A percentile compares a stretch with the other conserved stretches of the same genome.
These are phyloP conservation scores for Trypanosoma mega DNA, from an alignment of 208 protist genomes.

Conservation along the genomic window DNA sequence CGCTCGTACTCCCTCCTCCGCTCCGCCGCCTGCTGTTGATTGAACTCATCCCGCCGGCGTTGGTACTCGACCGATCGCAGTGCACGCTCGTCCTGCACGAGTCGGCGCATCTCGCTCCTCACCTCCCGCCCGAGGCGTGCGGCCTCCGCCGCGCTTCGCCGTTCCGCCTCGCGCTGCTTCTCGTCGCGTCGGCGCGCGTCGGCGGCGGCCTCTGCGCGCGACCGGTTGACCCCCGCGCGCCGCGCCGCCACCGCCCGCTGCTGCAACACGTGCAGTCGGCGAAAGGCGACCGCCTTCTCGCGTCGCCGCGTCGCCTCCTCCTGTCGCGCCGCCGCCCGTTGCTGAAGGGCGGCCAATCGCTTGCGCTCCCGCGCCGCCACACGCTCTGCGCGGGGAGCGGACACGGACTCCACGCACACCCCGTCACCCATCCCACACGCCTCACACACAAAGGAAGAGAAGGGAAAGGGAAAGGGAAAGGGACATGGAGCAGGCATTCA, in stretches of 20 bases:
- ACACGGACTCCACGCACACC: too few species aligned
- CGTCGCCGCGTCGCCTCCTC: slow-evolving; percentile 11
- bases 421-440: too few species aligned
- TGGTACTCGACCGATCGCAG: slow-evolving; percentile 12
- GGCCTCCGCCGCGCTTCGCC: slow-evolving; percentile 4
- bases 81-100: slow-evolving; percentile 17
- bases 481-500: too few species aligned
- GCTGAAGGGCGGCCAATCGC: not conserved
- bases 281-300: slow-evolving; percentile 4
- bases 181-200: not conserved
- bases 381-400: not conserved
- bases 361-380: slow-evolving; percentile 10
- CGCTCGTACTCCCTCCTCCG: slow-evolving; percentile 4
- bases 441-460: too few species aligned
- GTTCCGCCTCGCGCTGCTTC: slow-evolving; percentile 1
- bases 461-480: too few species aligned
- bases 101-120: slow-evolving; percentile 1
- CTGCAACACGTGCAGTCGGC: slow-evolving; percentile 1
- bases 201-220: not conserved
- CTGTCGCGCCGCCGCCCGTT: too few species aligned
- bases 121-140: slow-evolving; percentile 14
- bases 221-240: slow-evolving; percentile 10
- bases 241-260: not conserved
- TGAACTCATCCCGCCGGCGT: slow-evolving; percentile 3
- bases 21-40: slow-evolving; percentile 1